Base-by-base conservation (phyloP, 345 rosid genomes). In the Citrus maxima region DNA sequence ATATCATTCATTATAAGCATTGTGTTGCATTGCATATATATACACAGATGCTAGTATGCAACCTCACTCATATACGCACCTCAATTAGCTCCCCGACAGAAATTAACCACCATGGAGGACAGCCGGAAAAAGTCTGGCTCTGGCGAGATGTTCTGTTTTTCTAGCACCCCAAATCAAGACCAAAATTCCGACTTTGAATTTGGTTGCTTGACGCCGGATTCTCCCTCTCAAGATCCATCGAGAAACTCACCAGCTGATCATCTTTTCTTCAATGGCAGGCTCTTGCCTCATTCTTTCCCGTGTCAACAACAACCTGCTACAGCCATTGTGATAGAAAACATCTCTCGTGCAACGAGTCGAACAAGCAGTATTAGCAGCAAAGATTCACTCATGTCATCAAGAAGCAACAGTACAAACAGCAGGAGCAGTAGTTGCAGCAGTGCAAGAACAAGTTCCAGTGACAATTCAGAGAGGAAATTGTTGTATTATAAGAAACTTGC, bases 191-290 rank as follows among this genome's bases (percentile, higher is more conserved):
- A 95, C 68, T 93, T 95, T 71, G 93, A 93, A 80, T 93, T 93
- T 81, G 92, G 91, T 61, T 83, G 86, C 4, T 72, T 89, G 14
- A 88, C 93, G 4, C 93, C 93, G 2, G 89, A 86, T 62, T 92
- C 93, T 19, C 89, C 92, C 34, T 87, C 89, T 0, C 72, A 54
- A 75, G 92, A 86, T 70, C 85, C 89, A 4, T 79, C 73, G 80
- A 83, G 77, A 32, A 86, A 84, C 75, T 95, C 97, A 5, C 98
- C 97, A 2, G 98, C 98, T 2, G 98, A 95, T 78, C 95, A 87
- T 66, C 89, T 95, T 40, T 95, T 95, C 80, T 85, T 70, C 85
- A 93, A 95, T 70, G 98, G 98, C 74, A 90, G 89, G 73, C 85
- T 93, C 67, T 54, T 95, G 79, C 98, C 98, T 3, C 98, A 95